These are phyloP conservation scores for Cinnamomum chago DNA, from an alignment of 164 flowering plant species.

Conservation along the genomic window DNA sequence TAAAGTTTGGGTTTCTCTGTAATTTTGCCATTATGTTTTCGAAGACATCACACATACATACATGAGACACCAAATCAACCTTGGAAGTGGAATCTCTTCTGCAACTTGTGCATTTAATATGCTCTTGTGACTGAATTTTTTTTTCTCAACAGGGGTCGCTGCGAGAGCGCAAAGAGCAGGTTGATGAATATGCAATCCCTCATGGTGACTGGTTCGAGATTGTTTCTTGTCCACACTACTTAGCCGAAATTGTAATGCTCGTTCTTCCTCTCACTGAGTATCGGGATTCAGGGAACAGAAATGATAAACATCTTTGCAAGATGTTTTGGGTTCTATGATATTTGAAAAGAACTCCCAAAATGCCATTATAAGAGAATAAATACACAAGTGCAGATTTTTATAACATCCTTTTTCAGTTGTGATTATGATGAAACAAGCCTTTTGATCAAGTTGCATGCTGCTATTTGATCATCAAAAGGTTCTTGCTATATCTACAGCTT, in stretches of 20 bases:
- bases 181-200: slow-evolving; percentile 63
- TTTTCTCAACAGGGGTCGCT: slow-evolving; percentile 60
- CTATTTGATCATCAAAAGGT: background rate
- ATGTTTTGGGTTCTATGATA: background rate
- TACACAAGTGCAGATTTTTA: background rate
- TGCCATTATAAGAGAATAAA: background rate
- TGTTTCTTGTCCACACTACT: slow-evolving; percentile 88
- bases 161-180: slow-evolving; percentile 34
- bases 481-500: background rate
- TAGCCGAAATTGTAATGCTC: slow-evolving; percentile 77
- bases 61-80: background rate
- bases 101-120: background rate
- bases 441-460: background rate
- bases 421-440: background rate
- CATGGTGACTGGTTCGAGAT: slow-evolving; percentile 85
- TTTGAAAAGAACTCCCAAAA: background rate
- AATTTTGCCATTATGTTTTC: too few relatives aligned
- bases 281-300: background rate
- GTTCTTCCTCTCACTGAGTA: slow-evolving; percentile 10
- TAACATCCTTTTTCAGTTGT: background rate
- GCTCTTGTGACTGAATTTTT: background rate
- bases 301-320: background rate
- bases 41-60: background rate
- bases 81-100: background rate
- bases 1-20: background rate